Conservation (phyloP, 371 early-diverging fungal genomes). For the Mortierella sp. region DNA sequence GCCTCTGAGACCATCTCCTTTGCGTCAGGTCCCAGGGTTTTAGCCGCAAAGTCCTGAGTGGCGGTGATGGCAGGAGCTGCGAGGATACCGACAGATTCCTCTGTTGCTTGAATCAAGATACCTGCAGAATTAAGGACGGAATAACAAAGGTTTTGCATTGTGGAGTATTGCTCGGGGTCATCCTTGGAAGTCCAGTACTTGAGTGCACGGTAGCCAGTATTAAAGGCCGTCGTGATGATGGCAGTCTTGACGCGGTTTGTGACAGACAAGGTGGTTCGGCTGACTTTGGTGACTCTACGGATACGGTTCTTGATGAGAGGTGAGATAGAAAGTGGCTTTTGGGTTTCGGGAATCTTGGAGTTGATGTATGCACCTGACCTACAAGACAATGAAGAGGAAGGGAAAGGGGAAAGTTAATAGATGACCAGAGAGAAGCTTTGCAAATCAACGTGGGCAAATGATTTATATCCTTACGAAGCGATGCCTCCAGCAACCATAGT, state of each 20-base stretch:
- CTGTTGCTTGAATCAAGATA: conserved; percentile 46
- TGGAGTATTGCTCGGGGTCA: conserved; percentile 40
- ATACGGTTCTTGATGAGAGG: conserved; percentile 54
- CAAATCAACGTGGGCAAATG: too few species aligned
- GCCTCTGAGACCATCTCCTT: conserved; percentile 44
- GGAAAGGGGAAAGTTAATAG: background rate
- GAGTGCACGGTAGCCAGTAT: conserved; percentile 26
- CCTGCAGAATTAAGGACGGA: conserved; percentile 53
- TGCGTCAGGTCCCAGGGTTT: conserved; percentile 39
- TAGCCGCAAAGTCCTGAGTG: conserved; percentile 38
- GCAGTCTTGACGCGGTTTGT: conserved; percentile 35
- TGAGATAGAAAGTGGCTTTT: conserved; percentile 46
- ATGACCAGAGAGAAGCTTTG: too few species aligned
- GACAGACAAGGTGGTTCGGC: conserved; percentile 26
- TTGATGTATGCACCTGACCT: conserved; percentile 41
- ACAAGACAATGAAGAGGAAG: background rate
- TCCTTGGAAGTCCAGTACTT: conserved; percentile 45
- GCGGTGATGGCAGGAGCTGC: conserved; percentile 39
- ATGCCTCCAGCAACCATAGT: conserved; percentile 50
- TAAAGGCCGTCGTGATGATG: conserved; percentile 24
- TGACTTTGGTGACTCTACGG: conserved; percentile 39
- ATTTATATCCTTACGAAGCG: conserved; percentile 24
- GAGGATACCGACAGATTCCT: conserved; percentile 41
- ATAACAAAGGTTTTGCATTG: conserved; percentile 48
- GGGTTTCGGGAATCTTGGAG: conserved; percentile 49